Evolutionary conservation across 768 basidiomycete genomes (phyloP).

Genomic region (Pleurotus pulmonarius): DNA sequence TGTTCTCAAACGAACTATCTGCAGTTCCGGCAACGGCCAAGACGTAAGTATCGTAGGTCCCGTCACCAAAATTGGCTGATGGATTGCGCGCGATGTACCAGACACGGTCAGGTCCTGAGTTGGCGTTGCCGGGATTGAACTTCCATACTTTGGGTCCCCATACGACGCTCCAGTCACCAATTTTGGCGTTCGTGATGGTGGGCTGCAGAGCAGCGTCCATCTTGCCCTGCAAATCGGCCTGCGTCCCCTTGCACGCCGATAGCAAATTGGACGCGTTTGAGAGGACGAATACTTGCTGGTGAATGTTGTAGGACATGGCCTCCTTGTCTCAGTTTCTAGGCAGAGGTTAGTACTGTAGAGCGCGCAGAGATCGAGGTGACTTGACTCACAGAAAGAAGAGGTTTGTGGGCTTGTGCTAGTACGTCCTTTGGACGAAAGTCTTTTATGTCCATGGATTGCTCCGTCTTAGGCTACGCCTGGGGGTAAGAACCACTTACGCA

Average conservation of each 20-base stretch:
- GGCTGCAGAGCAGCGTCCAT: not conserved
- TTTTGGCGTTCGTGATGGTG: not conserved
- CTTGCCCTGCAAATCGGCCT: not conserved
- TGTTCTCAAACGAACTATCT: not conserved
- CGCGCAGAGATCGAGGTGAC: too few species aligned
- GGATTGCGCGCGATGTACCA: slow-evolving; percentile 4
- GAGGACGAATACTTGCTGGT: not conserved
- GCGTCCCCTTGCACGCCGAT: not conserved
- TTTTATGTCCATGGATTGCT: too few species aligned
- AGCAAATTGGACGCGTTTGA: not conserved
- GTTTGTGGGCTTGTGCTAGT: too few species aligned
- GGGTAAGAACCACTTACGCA: too few species aligned
- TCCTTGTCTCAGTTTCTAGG: not conserved
- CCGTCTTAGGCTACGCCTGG: too few species aligned
- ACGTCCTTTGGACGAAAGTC: too few species aligned
- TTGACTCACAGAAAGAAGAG: too few species aligned
- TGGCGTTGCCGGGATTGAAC: not conserved
- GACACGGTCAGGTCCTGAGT: not conserved
- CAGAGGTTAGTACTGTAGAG: too few species aligned
- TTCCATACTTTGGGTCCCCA: slow-evolving; percentile 4
- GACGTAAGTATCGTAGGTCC: slow-evolving; percentile 5
- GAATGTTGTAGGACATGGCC: not conserved
- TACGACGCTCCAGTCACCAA: not conserved
- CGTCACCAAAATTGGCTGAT: not conserved
- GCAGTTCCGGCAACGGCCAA: slow-evolving; percentile 3